A percentile compares a stretch with the other conserved stretches of the same genome.
Evolutionary conservation across 805 yeast genomes (phyloP).

Genomic region (Ogataea sp.): DNA sequence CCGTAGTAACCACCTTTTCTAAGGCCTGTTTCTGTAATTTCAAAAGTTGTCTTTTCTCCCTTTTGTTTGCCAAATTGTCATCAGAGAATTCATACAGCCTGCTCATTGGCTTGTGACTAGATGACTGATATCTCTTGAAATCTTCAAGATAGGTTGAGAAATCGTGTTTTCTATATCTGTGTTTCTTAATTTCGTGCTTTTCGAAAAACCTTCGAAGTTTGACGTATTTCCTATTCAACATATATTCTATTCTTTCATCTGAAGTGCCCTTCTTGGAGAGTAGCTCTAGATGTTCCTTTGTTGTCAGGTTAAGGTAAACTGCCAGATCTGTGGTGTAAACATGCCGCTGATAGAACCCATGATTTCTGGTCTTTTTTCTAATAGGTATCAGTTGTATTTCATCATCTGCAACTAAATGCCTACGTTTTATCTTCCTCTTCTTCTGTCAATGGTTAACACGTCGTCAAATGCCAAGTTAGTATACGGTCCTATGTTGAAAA

Average conservation of each 20-base stretch:
- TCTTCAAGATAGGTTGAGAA: constrained; percentile 22
- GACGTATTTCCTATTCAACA: constrained; percentile 22
- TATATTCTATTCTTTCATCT: constrained; percentile 18
- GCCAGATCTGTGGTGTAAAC: constrained; percentile 27
- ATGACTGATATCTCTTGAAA: constrained; percentile 17
- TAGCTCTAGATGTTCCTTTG: constrained; percentile 17
- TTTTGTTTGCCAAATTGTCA: constrained; percentile 5
- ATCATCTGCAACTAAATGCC: no score
- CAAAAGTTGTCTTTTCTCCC: constrained; percentile 8
- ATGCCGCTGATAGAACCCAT: constrained; percentile 24
- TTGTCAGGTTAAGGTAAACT: constrained; percentile 20
- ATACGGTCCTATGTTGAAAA: no score
- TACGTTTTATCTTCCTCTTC: no score
- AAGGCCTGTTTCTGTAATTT: constrained; percentile 8
- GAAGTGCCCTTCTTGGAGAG: constrained; percentile 12
- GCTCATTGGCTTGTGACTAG: constrained; percentile 13
- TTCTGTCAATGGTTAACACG: no score
- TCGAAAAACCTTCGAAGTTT: constrained; percentile 20
- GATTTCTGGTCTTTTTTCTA: constrained; percentile 10
- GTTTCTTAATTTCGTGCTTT: constrained; percentile 15
- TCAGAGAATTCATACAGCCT: constrained; percentile 18
- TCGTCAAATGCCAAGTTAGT: no score
- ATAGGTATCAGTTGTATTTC: no score
- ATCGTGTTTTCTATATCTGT: constrained; percentile 21
- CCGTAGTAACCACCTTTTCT: constrained; percentile 11